Evolutionary conservation across 768 basidiomycete species (phyloP), one percentile per base, ranked within the genome.

Genomic region (Tylopilus intermedius): DNA sequence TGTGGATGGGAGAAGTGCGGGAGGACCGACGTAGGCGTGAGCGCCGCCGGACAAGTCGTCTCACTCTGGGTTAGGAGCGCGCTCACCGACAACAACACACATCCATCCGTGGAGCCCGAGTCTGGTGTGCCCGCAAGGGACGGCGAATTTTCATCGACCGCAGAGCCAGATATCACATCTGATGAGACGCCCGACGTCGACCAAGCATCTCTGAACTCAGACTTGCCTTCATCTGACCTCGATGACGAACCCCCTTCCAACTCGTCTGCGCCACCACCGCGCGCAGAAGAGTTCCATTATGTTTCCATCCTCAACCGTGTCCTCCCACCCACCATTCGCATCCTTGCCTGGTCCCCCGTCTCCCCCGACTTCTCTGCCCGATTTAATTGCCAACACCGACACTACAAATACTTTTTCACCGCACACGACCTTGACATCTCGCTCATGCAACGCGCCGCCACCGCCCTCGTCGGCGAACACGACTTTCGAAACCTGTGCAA

Each of bases 371-470:
- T 98, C 70, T 93, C 94, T 21, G 87, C 94, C 8, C 85, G 96
- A 4, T 94, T 88, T 71, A 86, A 84, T 11, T 97, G 95, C 72
- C 75, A 71, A 48, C 84, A 81, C 62, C 78, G 96, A 35, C 95
- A 99, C 67, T 98, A 99, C 82, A 97, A 95, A 65, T 99, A 98
- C 72, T 95, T 97, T 70, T 98, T 99, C 76, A 79, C 83, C 32
- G 70, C 82, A 0, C 71, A 75, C 30, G 71, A 71, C 29, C 82
- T 97, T 49, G 81, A 94, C 69, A 66, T 94, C 27, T 62, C 72
- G 2, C 76, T 74, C 43, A 97, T 98, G 94, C 79, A 78, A 55
- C 75, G 79, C 32, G 94, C 82, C 1, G 90, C 90, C 0, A 57
- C 72, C 2, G 73, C 78, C 6, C 76, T 99, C 45, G 69, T 92